Evolutionary conservation across 192 early-diverging fungal genomes (phyloP), one percentile per base, ranked within the genome.

Genomic region (Chytriomyces confervae): DNA sequence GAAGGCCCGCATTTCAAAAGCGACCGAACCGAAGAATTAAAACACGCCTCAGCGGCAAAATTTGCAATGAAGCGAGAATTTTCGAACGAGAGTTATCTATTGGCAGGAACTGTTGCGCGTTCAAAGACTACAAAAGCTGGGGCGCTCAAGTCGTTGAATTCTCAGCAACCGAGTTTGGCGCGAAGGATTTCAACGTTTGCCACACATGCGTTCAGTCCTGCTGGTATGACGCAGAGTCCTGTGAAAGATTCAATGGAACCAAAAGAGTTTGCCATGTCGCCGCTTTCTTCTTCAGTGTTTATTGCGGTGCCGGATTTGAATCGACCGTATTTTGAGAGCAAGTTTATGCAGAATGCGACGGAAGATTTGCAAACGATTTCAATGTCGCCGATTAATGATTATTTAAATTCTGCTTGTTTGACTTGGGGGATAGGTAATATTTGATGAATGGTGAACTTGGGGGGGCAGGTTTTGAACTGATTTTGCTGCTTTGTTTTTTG

Each of bases 371-470:
- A n/a, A 43, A 23, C 11, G 47, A 74, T 74, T 27, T 43, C 29
- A 27, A 18, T 9, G 18, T 10, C 24, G 18, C 18, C 61, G 9
- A 24, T 74, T 43, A 29, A 44, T 11, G 72, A 74, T 29, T 74
- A 74, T 74, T 45, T 74, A n/a, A 60, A 63, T 45, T 27, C 9
- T 11, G 11, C 72, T 0, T 74, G 63, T 44, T 63, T 74, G n/a
- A 74, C 72, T 61, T 74, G 72, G 72, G 46, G n/a, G 20, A 74
- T 74, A 10, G 72, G 72, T 74, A 74, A 36, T 16, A 6, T 50
- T 13, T 18, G 11, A 16, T 49, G 2, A 43, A 47, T 6, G n/a
- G 36, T 27, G 27, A 13, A 65, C 11, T 16, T 65, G 24, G 13
- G 13, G 27, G n/a, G n/a, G n/a, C n/a, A 27, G 11, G 1, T 65